A percentile compares a stretch with the other conserved stretches of the same genome.
These are phyloP conservation scores for Saksenaea vasiformis DNA, from an alignment of 371 early-diverging fungal genomes.

Conservation along the genomic window DNA sequence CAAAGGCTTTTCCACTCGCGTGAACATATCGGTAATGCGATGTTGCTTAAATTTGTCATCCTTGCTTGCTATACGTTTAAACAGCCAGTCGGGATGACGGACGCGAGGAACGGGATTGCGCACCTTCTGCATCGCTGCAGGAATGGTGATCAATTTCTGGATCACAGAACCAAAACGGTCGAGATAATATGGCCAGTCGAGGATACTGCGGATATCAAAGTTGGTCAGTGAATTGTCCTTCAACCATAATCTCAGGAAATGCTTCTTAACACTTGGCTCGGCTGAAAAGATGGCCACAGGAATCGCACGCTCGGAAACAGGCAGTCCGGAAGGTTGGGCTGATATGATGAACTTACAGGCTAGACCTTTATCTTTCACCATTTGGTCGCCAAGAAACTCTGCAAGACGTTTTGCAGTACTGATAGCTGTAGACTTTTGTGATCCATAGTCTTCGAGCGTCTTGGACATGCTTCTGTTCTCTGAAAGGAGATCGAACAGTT, in stretches of 20 bases:
- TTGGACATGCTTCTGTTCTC: conserved; percentile 99
- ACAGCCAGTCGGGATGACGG: conserved; percentile 94
- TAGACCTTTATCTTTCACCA: conserved; percentile 97
- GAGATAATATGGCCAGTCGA: conserved; percentile 99
- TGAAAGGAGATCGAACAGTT: conserved; percentile 97
- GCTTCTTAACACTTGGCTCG: conserved; percentile 75
- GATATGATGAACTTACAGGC: conserved; percentile 98
- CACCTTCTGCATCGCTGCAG: conserved; percentile 97
- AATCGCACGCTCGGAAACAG: conserved; percentile 96
- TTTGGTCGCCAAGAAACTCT: conserved; percentile 97
- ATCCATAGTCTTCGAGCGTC: conserved; percentile 90
- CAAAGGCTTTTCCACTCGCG: conserved; percentile 28
- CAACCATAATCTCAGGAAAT: conserved; percentile 95
- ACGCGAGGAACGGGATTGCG: conserved; percentile 94
- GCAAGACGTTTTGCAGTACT: conserved; percentile 96
- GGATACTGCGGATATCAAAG: conserved; percentile 86
- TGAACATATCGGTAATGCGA: conserved; percentile 87
- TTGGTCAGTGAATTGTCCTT: conserved; percentile 70
- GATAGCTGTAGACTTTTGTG: conserved; percentile 95
- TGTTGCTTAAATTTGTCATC: conserved; percentile 83
- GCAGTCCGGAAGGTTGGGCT: conserved; percentile 80
- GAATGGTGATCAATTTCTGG: conserved; percentile 98
- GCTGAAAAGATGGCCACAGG: conserved; percentile 97
- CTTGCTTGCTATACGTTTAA: conserved; percentile 70
- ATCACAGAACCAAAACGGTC: conserved; percentile 96